Conservation (phyloP, 371 early-diverging fungal species). For the Mucor saturninus region DNA sequence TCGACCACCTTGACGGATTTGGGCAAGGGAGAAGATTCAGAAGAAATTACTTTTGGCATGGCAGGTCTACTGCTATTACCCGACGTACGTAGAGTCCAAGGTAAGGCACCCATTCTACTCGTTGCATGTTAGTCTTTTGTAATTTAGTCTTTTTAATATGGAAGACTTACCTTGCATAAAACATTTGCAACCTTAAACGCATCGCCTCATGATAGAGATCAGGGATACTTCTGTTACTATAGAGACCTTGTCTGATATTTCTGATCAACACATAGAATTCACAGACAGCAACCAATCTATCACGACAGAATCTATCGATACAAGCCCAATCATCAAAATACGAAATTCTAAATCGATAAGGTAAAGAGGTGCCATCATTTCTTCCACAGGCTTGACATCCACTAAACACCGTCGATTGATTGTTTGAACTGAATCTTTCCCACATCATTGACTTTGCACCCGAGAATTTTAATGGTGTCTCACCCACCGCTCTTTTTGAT, state of each 20-base stretch:
- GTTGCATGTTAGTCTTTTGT: neutral
- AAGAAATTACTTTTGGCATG: conserved; percentile 14
- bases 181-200: conserved; percentile 87
- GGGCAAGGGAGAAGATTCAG: conserved; percentile 34
- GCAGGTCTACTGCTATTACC: conserved; percentile 10
- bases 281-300: conserved; percentile 87
- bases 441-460: conserved; percentile 66
- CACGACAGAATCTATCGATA: conserved; percentile 89
- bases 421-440: conserved; percentile 66
- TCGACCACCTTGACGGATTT: conserved; percentile 22
- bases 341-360: conserved; percentile 82
- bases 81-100: conserved; percentile 44
- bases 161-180: conserved; percentile 67
- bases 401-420: conserved; percentile 54
- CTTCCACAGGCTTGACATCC: conserved; percentile 92
- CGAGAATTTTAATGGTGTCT: conserved; percentile 60
- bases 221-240: conserved; percentile 70
- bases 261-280: conserved; percentile 94
- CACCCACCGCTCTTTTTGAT: conserved; percentile 47
- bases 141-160: neutral
- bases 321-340: conserved; percentile 85
- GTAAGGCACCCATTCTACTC: conserved; percentile 53
- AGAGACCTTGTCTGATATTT: conserved; percentile 85
- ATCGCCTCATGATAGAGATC: conserved; percentile 85
- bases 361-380: conserved; percentile 57